Conservation (phyloP, 805 yeast genomes). For the Barnettozyma wickerhamii region DNA sequence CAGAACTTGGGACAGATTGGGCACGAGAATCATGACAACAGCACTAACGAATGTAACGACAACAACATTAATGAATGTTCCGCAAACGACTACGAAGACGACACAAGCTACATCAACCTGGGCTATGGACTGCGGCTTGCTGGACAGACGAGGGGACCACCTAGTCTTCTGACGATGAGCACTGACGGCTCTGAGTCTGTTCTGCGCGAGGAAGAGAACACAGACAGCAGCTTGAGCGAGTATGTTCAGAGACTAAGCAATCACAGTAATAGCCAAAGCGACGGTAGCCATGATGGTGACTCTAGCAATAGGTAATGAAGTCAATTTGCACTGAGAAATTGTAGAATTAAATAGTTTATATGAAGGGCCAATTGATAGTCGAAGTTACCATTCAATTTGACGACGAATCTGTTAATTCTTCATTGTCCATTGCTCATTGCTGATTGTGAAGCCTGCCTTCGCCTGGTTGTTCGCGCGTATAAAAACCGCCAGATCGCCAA, state of each 20-base stretch:
- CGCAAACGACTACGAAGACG: background rate
- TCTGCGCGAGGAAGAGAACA: background rate
- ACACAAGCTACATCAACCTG: slow-evolving; percentile 20
- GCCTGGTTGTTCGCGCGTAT: too few relatives aligned
- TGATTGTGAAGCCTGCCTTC: too few relatives aligned
- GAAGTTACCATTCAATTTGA: too few relatives aligned
- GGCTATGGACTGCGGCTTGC: slow-evolving; percentile 22
- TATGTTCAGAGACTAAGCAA: slow-evolving; percentile 20
- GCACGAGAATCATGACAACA: background rate
- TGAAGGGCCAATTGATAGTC: too few relatives aligned
- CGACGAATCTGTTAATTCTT: too few relatives aligned
- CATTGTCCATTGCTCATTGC: too few relatives aligned
- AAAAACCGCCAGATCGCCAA: too few relatives aligned
- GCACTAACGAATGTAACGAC: background rate
- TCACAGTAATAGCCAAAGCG: background rate
- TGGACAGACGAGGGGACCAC: slow-evolving; percentile 24
- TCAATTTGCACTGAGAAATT: too few relatives aligned
- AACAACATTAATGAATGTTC: background rate
- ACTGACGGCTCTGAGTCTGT: slow-evolving; percentile 14
- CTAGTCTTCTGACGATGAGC: slow-evolving; percentile 20
- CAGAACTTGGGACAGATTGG: too few relatives aligned
- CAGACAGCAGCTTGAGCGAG: slow-evolving; percentile 12
- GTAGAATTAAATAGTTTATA: too few relatives aligned
- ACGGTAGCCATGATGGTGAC: background rate
- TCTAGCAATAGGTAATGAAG: background rate